Base-by-base conservation (phyloP, 345 rosid genomes). In the Citrus medica region DNA sequence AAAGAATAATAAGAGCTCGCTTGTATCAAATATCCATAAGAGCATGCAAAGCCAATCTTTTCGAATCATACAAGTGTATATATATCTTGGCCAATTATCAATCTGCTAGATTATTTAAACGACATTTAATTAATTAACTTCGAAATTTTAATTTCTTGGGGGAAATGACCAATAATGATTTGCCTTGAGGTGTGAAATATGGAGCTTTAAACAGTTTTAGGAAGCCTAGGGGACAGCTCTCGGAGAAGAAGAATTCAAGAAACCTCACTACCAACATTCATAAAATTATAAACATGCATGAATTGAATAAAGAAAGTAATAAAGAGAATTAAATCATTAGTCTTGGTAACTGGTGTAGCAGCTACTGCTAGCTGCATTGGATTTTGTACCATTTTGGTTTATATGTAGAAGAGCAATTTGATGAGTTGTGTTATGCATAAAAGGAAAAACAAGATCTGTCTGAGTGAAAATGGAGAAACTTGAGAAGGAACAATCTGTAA, bases 391-490 rank as follows among this genome's bases (percentile, higher is more conserved):
- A 53, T 53, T 53, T 53, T 53, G 33, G 60, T 16, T 24, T 28
- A 10, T 27, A 9, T 21, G 51, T 74, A 75, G 24, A 19, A 10
- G 37, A 16, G 6, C 32, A n/a, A 25, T 4, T 5, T 48, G 25
- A 35, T 38, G 21, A 53, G 17, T 17, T 9, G 13, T 37, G 22
- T 0, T 17, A 28, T 61, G 0, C 17, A 0, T 2, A 61, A 21
- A 55, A 71, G 19, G 4, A 19, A 71, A 5, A 19, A 4, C 1
- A 14, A 53, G 27, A 27, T 16, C 5, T 21, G 28, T 27, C n/a
- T 7, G 32, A 59, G 33, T 10, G 3, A 42, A 37, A 10, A 67
- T 73, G 84, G 75, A 81, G 74, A 77, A 51, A 42, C 75, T 77
- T 12, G 81, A 73, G 80, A 60, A n/a, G n/a, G n/a, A 60, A 33